phyloP scores from a whole-genome alignment of 345 rosid genomes.

The Excoecaria cochinchinensis region DNA sequence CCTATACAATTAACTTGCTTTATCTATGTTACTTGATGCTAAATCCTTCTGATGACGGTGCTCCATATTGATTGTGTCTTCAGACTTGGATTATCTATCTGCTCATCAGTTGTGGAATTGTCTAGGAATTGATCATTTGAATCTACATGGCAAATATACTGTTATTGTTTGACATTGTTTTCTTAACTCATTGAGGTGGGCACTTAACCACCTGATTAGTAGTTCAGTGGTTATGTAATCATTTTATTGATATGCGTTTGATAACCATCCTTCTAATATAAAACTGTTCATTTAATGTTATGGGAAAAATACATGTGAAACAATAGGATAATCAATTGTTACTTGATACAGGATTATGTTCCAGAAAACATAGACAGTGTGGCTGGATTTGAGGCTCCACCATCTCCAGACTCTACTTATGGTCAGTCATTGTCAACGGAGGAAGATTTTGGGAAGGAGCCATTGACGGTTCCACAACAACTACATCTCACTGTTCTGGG shows the following conservation, averaged over 20 bases:
- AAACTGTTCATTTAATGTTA: neutral
- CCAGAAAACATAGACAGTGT: constrained; percentile 82
- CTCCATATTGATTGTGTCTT: neutral
- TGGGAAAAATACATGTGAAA: neutral
- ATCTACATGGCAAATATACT: neutral
- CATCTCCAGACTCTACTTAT: constrained; percentile 78
- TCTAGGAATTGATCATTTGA: neutral
- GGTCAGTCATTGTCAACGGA: constrained; percentile 53
- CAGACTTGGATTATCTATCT: neutral
- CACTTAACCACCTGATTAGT: neutral
- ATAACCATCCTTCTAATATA: neutral
- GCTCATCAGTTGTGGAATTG: neutral
- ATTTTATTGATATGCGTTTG: neutral
- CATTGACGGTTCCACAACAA: constrained; percentile 65
- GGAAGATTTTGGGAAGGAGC: constrained; percentile 85
- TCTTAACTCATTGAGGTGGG: neutral
- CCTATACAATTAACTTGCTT: neutral
- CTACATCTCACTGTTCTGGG: constrained; percentile 65
- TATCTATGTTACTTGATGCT: neutral
- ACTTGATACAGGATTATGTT: constrained; percentile 53
- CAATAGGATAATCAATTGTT: neutral
- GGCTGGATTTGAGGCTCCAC: constrained; percentile 71
- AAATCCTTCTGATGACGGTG: neutral
- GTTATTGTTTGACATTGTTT: neutral
- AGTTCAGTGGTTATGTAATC: neutral